These are phyloP conservation scores for Penicillium waksmanii DNA, from an alignment of 495 filamentous ascomycete species.

Conservation along the genomic window DNA sequence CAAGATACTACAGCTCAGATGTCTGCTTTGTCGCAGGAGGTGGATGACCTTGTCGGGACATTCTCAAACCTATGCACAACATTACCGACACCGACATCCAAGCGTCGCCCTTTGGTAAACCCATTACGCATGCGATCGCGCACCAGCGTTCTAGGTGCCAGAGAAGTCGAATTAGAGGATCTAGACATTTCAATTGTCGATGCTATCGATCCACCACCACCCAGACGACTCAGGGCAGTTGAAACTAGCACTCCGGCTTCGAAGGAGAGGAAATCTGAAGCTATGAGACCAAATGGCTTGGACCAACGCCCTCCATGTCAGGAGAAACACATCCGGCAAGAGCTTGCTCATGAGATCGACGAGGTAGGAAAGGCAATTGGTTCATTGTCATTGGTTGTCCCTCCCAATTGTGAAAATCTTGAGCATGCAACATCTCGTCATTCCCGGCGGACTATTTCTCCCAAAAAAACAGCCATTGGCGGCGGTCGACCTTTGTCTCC, in stretches of 20 bases:
- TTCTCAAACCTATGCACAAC: constrained; percentile 34
- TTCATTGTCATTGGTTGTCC: constrained; percentile 22
- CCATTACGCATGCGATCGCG: constrained; percentile 15
- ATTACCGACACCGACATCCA: constrained; percentile 27
- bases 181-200: constrained; percentile 12
- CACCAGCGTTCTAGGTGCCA: constrained; percentile 14
- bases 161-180: constrained; percentile 23
- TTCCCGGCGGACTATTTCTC: neutral
- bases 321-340: neutral
- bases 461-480: neutral
- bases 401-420: constrained; percentile 1
- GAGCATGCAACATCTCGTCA: neutral
- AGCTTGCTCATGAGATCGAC: constrained; percentile 12
- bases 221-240: constrained; percentile 9
- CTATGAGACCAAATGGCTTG: neutral
- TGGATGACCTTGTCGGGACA: constrained; percentile 34
- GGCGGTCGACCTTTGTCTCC: neutral
- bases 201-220: constrained; percentile 7
- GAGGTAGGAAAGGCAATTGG: constrained; percentile 26
- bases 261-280: neutral
- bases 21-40: constrained; percentile 13
- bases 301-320: neutral
- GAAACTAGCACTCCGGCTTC: constrained; percentile 28
- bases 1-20: constrained; percentile 2
- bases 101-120: constrained; percentile 27